Base-by-base conservation (phyloP, 352 stramenopile genomes). In the Phytophthora ohioensis region DNA sequence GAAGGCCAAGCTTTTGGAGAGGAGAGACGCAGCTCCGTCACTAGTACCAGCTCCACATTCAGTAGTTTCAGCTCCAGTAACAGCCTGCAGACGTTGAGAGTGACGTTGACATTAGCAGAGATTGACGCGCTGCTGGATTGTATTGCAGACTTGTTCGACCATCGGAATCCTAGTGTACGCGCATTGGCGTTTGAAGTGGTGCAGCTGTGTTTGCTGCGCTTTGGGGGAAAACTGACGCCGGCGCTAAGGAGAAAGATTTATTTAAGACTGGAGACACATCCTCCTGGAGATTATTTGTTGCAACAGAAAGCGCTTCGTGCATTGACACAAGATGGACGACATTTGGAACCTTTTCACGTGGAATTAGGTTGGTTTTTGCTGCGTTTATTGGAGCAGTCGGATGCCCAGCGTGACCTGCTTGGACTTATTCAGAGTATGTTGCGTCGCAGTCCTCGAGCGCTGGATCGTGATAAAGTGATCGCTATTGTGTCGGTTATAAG, bases 311-410 rank as follows among this genome's bases (percentile, higher is more conserved):
- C 82, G 13, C 62, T 96, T 21, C 84, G 87, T 9, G 61, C 83
- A 5, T 53, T 96, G 10, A 91, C 82, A 2, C 70, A 87, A 15
- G 85, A 96, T 51, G 90, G 88, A 31, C 73, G 84, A 1, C 61
- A 85, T 32, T 66, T 94, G 27, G 76, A 89, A 34, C 87, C 88
- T 41, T 96, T 96, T 51, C 63, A 72, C 15, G 71, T 84, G 2
- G 87, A 94, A 36, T 64, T 96, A 12, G 88, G 88, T 0, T 92
- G 86, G 87, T 76, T 95, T 4, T 42, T 96, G 10, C 67, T 96
- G 46, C 81, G 85, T 48, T 75, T 93, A 47, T 70, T 95, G 13
- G 87, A 93, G 48, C 82, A 92, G 43, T 95, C 88, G 3, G 87
- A 95, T 21, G 85, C 90, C n/a, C 88, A 94, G 59, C 77, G 81